These are phyloP conservation scores for Ailanthus altissimus DNA, from an alignment of 345 rosid genomes.

Conservation along the genomic window DNA sequence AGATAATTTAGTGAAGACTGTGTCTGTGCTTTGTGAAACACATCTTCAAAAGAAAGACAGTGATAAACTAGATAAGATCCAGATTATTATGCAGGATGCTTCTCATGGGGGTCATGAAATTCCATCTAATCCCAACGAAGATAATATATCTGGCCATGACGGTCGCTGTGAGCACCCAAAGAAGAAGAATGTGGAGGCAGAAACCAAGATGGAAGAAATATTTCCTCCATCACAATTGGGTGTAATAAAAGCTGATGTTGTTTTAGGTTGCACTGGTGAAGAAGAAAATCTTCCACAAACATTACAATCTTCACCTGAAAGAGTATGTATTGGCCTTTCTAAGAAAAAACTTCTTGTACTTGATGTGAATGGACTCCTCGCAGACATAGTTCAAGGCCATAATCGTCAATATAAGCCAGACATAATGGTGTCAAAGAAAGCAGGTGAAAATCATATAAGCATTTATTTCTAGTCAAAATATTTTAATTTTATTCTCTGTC, in stretches of 20 bases:
- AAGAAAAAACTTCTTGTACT: constrained; percentile 72
- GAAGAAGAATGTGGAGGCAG: constrained; percentile 23
- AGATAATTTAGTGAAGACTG: neutral
- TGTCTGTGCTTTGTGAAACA: neutral
- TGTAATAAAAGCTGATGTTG: constrained; percentile 13
- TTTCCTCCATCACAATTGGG: constrained; percentile 24
- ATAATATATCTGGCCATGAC: neutral
- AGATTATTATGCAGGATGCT: neutral
- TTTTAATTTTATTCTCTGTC: constrained; percentile 2
- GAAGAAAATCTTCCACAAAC: constrained; percentile 24
- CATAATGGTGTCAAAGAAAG: constrained; percentile 41
- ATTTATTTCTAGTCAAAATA: neutral
- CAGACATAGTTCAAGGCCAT: constrained; percentile 43
- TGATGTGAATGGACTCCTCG: constrained; percentile 87
- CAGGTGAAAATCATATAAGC: constrained; percentile 46
- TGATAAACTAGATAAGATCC: neutral
- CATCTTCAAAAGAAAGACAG: neutral
- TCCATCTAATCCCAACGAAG: neutral
- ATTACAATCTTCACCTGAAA: constrained; percentile 22
- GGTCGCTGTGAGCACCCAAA: constrained; percentile 19
- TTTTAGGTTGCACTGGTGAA: constrained; percentile 14
- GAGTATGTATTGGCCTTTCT: constrained; percentile 28
- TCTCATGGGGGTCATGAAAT: constrained; percentile 4
- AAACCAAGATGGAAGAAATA: constrained; percentile 22
- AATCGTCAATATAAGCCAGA: constrained; percentile 40